Evolutionary conservation across 2,329 filamentous ascomycete species (phyloP), one percentile per base, ranked within the genome.

Genomic region (Elsinoe ampelina): DNA sequence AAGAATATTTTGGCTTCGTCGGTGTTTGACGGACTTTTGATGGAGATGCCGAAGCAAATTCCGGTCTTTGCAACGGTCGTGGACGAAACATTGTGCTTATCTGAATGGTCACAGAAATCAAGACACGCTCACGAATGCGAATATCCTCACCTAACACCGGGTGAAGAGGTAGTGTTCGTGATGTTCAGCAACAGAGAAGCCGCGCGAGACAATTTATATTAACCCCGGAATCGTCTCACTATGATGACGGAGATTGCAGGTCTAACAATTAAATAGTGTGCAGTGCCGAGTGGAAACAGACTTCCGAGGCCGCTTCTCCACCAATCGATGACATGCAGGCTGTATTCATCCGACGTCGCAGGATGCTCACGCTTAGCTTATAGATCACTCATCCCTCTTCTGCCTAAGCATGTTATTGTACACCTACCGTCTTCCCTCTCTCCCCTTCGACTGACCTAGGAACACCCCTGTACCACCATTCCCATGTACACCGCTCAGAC

Each of bases 331-430:
- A 50, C 30, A 20, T 15, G 13, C 48, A 34, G 34, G 3, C 15
- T 13, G 32, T 34, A 35, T 39, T 52, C 48, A 38, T 22, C 34
- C 48, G 48, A 52, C 48, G 15, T 20, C 32, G 26, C 30, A 19
- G n/a, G 30, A 51, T 52, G 32, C 19, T 13, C 26, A 10, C 38
- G 48, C 48, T 52, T 52, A 52, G 48, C 48, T 52, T 52, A 52
- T 52, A 52, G 34, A 52, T 52, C 48, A 39, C 48, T 52, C 48
- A 52, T 52, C 48, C 48, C 19, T 10, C 45, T 10, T 26, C 45
- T 30, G 15, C n/a, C 48, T 52, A 52, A 39, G 26, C 48, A 52
- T 52, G 48, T 39, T 17, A 38, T 13, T 17, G 13, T 20, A 19
- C 26, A 17, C 20, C 30, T 50, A 19, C 32, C 17, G 5, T 22